phyloP scores from a whole-genome alignment of 768 basidiomycete genomes.

The Trametes cubensis region DNA sequence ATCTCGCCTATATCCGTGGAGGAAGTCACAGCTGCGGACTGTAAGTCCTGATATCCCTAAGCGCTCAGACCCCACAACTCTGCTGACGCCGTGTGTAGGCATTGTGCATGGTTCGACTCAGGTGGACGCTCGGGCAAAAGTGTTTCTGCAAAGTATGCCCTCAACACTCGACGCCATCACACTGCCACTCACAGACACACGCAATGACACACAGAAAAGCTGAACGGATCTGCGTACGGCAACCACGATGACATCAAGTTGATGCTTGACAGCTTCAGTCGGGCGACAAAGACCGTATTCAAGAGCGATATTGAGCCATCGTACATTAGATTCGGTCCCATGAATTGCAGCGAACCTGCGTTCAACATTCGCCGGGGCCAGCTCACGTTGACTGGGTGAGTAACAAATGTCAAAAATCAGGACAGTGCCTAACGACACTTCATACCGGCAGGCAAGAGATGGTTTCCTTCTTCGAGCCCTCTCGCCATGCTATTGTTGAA shows the following conservation, averaged over 20 bases:
- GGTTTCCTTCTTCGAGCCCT: slow-evolving; percentile 47
- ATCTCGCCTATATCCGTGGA: slow-evolving; percentile 32
- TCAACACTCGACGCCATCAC: background rate
- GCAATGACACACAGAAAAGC: slow-evolving; percentile 27
- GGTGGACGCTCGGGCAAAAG: slow-evolving; percentile 40
- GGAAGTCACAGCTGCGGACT: slow-evolving; percentile 41
- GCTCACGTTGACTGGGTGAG: slow-evolving; percentile 42
- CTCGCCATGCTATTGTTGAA: slow-evolving; percentile 41
- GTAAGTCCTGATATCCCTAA: slow-evolving; percentile 26
- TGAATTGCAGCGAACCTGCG: slow-evolving; percentile 41
- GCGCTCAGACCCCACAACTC: too few species aligned
- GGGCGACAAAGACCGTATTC: slow-evolving; percentile 47
- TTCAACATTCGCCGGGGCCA: slow-evolving; percentile 43
- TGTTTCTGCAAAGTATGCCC: slow-evolving; percentile 37
- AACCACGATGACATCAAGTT: slow-evolving; percentile 37
- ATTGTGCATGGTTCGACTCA: slow-evolving; percentile 45
- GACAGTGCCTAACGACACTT: background rate
- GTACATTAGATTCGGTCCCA: slow-evolving; percentile 46
- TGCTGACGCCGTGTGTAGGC: slow-evolving; percentile 33
- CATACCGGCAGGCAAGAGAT: slow-evolving; percentile 37
- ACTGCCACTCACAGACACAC: too few species aligned
- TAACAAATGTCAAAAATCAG: background rate
- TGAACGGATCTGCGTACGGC: slow-evolving; percentile 37
- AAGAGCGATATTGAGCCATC: slow-evolving; percentile 42
- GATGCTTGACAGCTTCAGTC: slow-evolving; percentile 45